Percentiles rank a stretch among this genome's conserved stretches.
These are phyloP conservation scores for Brettanomyces naardenensis DNA, from an alignment of 805 yeast species.

Conservation along the genomic window DNA sequence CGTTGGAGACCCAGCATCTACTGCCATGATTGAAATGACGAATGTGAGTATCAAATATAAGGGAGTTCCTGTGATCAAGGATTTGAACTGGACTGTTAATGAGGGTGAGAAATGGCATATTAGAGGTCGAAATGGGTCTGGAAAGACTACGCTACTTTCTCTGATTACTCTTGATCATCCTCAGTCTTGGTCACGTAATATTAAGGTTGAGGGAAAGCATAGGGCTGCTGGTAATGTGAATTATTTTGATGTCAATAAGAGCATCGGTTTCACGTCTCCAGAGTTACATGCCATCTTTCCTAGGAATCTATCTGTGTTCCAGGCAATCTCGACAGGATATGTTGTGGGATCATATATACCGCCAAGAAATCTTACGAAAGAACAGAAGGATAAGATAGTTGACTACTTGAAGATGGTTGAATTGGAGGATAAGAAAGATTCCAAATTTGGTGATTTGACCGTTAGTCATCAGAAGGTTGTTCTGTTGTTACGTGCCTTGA, in stretches of 20 bases:
- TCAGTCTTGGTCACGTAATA: conserved; percentile 78
- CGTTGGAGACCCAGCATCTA: background rate
- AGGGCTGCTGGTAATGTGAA: conserved; percentile 69
- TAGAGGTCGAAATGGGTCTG: conserved; percentile 85
- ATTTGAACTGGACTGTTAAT: conserved; percentile 58
- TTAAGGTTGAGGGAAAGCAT: conserved; percentile 55
- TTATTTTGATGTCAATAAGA: conserved; percentile 69
- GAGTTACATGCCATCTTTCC: conserved; percentile 90
- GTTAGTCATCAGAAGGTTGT: conserved; percentile 74
- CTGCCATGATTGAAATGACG: conserved; percentile 40
- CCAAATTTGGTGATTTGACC: conserved; percentile 43
- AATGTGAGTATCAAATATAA: conserved; percentile 60
- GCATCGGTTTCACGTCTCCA: conserved; percentile 86
- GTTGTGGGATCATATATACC: conserved; percentile 58
- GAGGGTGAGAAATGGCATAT: conserved; percentile 84
- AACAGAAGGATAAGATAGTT: conserved; percentile 32
- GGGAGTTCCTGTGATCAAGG: conserved; percentile 48
- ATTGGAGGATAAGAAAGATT: conserved; percentile 30
- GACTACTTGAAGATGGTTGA: conserved; percentile 40
- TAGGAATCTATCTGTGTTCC: conserved; percentile 36
- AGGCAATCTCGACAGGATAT: conserved; percentile 68
- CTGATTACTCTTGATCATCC: conserved; percentile 93
- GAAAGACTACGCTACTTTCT: conserved; percentile 83
- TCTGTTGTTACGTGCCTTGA: conserved; percentile 66
- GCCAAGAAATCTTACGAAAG: conserved; percentile 30